Base-by-base conservation (phyloP, 805 yeast genomes). In the Nakazawaea sp. region DNA sequence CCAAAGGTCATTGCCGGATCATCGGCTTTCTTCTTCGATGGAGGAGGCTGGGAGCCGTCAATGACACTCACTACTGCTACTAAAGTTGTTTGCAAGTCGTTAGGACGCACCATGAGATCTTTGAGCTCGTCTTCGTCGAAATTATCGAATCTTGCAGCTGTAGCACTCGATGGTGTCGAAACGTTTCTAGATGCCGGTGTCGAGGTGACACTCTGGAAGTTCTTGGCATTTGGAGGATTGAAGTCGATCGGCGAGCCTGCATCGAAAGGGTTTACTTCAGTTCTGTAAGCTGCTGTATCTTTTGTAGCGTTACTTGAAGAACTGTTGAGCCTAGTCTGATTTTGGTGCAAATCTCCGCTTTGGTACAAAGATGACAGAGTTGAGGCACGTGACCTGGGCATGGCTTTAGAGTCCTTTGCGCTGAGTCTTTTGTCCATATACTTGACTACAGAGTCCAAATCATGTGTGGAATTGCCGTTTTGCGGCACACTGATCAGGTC, bases 1-100 rank as follows among this genome's bases (percentile, higher is more conserved):
- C 81, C 69, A 37, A 89, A 67, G 1, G 82, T 65, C 17, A 83
- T 66, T 20, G 59, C 59, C 13, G 82, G 78, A 29, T 80, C 87
- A 27, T 75, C 82, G 1, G 62, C 46, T 44, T 68, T 67, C 31
- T 25, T 29, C 21, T 29, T 23, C 5, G 18, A 30, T 19, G 29
- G 32, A 8, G 18, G 19, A 3, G 35, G 24, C 6, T 9, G 16
- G 5, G 42, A 19, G 4, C 31, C 34, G 20, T 38, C 41, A 5
- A 39, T 27, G 8, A 39, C 42, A 21, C 42, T 39, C 10, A 39
- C 32, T 10, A 34, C 38, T 4, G 35, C 10, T 13, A 39, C 24
- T 17, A 39, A 31, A 6, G 42, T 39, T 6, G 38, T 39, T 6
- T 19, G 28, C 10, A 39, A 27, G 23, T 39, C 42, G 11, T 26